Percentiles rank a stretch among this genome's conserved stretches.
These are phyloP conservation scores for Aspergillus homomorphus DNA, from an alignment of 495 filamentous ascomycete genomes.

Conservation along the genomic window DNA sequence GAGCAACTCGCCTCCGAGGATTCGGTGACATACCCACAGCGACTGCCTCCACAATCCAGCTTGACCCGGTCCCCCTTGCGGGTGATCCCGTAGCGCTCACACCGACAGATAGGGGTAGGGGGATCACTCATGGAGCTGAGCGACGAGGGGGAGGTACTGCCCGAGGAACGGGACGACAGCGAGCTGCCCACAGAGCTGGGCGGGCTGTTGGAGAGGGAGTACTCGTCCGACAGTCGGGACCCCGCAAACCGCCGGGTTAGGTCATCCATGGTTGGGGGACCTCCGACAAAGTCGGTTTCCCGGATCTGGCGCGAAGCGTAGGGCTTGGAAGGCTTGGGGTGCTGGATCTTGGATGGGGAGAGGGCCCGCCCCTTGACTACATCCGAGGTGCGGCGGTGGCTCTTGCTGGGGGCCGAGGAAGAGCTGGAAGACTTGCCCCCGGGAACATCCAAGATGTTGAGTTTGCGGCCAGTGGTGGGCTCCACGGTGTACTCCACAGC, in stretches of 20 bases:
- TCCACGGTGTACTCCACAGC: constrained; percentile 85
- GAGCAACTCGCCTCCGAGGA: constrained; percentile 51
- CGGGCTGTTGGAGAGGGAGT: constrained; percentile 59
- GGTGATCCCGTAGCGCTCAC: constrained; percentile 95
- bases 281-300: constrained; percentile 60
- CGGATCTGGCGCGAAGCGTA: constrained; percentile 82
- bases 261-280: constrained; percentile 61
- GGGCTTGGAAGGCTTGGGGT: constrained; percentile 85
- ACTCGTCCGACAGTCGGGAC: constrained; percentile 68
- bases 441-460: constrained; percentile 76
- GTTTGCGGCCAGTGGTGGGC: constrained; percentile 92
- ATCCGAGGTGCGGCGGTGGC: constrained; percentile 46
- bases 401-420: constrained; percentile 24
- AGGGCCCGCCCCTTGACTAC: constrained; percentile 84
- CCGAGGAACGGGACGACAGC: constrained; percentile 71
- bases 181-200: constrained; percentile 72
- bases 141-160: constrained; percentile 66
- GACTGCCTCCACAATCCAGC: constrained; percentile 84
- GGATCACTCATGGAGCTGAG: constrained; percentile 72
- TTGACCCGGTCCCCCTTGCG: constrained; percentile 87
- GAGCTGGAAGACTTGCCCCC: constrained; percentile 33
- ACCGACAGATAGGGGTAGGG: constrained; percentile 64
- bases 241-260: constrained; percentile 69
- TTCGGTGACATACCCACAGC: constrained; percentile 73
- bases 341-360: constrained; percentile 82